Evolutionary conservation across 2,329 filamentous ascomycete species (phyloP).

Genomic region (Escovopsis sp.): DNA sequence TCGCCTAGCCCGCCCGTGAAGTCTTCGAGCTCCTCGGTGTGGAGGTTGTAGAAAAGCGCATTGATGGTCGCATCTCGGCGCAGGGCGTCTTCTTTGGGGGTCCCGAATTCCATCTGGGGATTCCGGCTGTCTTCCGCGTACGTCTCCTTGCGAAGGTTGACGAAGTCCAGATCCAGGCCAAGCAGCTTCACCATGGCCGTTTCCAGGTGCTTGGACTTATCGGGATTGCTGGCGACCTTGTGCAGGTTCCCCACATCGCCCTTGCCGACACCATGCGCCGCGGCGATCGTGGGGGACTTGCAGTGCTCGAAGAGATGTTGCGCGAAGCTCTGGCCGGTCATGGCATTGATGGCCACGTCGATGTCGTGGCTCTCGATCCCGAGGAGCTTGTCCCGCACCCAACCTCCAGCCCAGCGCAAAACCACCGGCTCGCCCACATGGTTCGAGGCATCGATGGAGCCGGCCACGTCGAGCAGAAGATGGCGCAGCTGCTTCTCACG

Average conservation of each 20-base stretch:
- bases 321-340: slow-evolving; percentile 71
- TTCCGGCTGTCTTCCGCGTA: slow-evolving; percentile 84
- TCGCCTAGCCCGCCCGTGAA: slow-evolving; percentile 69
- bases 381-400: slow-evolving; percentile 75
- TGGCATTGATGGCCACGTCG: slow-evolving; percentile 70
- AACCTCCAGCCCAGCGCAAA: slow-evolving; percentile 71
- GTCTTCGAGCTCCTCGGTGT: slow-evolving; percentile 68
- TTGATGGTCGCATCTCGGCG: slow-evolving; percentile 90
- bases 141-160: slow-evolving; percentile 84
- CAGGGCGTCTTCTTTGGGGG: slow-evolving; percentile 75
- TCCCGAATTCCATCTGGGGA: slow-evolving; percentile 86
- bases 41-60: slow-evolving; percentile 88
- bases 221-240: slow-evolving; percentile 82
- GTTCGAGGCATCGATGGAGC: slow-evolving; percentile 36
- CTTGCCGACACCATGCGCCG: slow-evolving; percentile 42
- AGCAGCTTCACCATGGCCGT: slow-evolving; percentile 79
- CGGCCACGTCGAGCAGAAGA: slow-evolving; percentile 73
- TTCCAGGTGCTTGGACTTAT: slow-evolving; percentile 93
- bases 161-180: slow-evolving; percentile 80
- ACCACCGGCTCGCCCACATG: slow-evolving; percentile 40
- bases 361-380: slow-evolving; percentile 63
- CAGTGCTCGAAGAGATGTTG: slow-evolving; percentile 54
- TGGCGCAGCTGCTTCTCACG: slow-evolving; percentile 57
- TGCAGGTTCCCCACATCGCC: slow-evolving; percentile 62
- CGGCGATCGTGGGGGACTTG: slow-evolving; percentile 40